These are phyloP conservation scores for Liriodendron chinense DNA, from an alignment of 164 flowering plant species.

Conservation along the genomic window DNA sequence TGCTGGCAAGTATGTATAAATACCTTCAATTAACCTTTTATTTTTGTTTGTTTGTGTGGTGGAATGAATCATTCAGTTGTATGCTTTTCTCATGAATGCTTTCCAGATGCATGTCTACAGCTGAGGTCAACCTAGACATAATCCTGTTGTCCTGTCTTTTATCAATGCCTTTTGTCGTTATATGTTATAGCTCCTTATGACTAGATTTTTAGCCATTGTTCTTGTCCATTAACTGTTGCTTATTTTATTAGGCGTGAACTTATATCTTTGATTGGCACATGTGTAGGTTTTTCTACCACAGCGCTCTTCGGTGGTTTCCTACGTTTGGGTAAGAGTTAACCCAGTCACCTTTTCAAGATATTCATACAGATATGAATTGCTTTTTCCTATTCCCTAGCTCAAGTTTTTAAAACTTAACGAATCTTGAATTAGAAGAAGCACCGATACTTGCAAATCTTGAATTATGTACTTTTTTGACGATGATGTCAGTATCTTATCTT, in stretches of 20 bases:
- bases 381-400: not conserved
- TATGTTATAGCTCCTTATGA: not conserved
- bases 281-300: slow-evolving; percentile 95
- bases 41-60: not conserved
- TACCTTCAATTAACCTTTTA: not conserved
- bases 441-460: too few species aligned
- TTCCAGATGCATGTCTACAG: not conserved
- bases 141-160: not conserved
- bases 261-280: slow-evolving; percentile 3
- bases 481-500: too few species aligned
- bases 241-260: slow-evolving; percentile 3
- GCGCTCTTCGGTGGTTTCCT: slow-evolving; percentile 95
- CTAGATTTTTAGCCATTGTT: not conserved
- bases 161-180: not conserved
- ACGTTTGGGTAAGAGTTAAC: slow-evolving; percentile 60
- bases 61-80: not conserved
- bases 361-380: not conserved
- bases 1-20: slow-evolving; percentile 88
- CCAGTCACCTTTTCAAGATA: slow-evolving; percentile 11
- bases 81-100: not conserved
- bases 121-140: not conserved
- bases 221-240: not conserved
- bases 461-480: too few species aligned
- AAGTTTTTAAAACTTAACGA: not conserved
- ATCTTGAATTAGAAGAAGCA: too few species aligned